Base-by-base conservation (phyloP, 2,329 filamentous ascomycete genomes). In the Aspergillus ruber region DNA sequence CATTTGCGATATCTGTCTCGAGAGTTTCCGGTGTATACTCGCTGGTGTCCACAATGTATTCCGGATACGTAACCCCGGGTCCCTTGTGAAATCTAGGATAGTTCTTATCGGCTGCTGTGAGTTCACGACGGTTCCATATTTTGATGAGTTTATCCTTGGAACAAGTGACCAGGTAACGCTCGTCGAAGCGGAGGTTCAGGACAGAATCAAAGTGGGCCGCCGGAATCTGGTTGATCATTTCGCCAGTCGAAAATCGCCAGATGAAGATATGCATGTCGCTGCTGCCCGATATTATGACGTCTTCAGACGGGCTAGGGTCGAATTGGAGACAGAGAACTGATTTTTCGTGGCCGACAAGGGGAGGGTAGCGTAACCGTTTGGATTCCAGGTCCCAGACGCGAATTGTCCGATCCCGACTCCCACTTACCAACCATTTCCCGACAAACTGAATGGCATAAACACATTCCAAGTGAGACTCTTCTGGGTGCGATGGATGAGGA, bases 71-170 rank as follows among this genome's bases (percentile, higher is more conserved):
- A 15, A 73, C 72, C 4, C 66, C 67, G 8, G 68, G 64, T 38
- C 71, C 64, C 33, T 68, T 54, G 57, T 66, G 51, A 60, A 77
- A 45, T 53, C 66, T 48, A 21, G 75, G 71, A 55, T 75, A 75
- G 47, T 75, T 63, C 20, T 69, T 62, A 52, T 75, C 70, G 23
- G 66, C 63, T 3, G 69, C 68, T 40, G 64, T 72, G n/a, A 95
- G 72, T 15, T 82, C 75, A 15, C 74, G 78, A 4, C 93, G 83
- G 65, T 91, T 97, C 80, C 95, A 98, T 15, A 98, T 84, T 68
- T 96, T 96, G 75, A 98, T 95, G 0, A 86, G 86, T 67, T 90
- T 94, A 68, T 98, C 93, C 66, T 98, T 98, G 43, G 91, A 97
- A 61, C 93, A 97, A 0, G 93, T 98, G 10, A 97, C 89, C 3